A percentile compares a stretch with the other conserved stretches of the same genome.
Evolutionary conservation across 495 filamentous ascomycete genomes (phyloP).

Genomic region (Tuber microsphaerosporum): DNA sequence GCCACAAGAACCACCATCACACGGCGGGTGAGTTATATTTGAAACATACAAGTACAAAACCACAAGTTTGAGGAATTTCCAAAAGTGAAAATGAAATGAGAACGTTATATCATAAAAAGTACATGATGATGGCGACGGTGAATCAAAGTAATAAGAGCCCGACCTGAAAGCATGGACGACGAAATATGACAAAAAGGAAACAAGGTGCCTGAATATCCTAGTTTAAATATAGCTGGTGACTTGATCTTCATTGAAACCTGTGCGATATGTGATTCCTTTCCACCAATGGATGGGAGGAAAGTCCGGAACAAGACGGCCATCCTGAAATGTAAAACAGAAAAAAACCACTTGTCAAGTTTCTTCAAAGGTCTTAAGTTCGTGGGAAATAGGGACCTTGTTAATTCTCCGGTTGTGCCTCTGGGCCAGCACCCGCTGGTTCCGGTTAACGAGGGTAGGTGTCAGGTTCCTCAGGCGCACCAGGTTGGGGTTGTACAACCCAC

Average conservation of each 20-base stretch:
- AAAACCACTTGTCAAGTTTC: background rate
- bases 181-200: background rate
- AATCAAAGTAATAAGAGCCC: background rate
- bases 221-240: background rate
- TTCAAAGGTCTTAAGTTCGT: background rate
- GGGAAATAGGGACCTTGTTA: background rate
- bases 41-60: slow-evolving; percentile 4
- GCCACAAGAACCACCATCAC: background rate
- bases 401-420: background rate
- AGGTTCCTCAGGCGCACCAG: background rate
- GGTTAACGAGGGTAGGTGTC: background rate
- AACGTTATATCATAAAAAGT: background rate
- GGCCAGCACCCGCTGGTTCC: no score
- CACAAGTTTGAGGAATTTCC: slow-evolving; percentile 6
- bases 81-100: background rate
- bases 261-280: background rate
- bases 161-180: background rate
- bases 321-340: slow-evolving; percentile 7
- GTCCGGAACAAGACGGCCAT: background rate
- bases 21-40: slow-evolving; percentile 3
- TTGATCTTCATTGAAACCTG: background rate
- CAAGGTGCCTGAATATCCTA: background rate
- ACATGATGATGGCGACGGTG: background rate
- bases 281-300: background rate
- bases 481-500: slow-evolving; percentile 12